Evolutionary conservation across 1,284 basidiomycete species (phyloP).

Genomic region (Leccinum insolens): DNA sequence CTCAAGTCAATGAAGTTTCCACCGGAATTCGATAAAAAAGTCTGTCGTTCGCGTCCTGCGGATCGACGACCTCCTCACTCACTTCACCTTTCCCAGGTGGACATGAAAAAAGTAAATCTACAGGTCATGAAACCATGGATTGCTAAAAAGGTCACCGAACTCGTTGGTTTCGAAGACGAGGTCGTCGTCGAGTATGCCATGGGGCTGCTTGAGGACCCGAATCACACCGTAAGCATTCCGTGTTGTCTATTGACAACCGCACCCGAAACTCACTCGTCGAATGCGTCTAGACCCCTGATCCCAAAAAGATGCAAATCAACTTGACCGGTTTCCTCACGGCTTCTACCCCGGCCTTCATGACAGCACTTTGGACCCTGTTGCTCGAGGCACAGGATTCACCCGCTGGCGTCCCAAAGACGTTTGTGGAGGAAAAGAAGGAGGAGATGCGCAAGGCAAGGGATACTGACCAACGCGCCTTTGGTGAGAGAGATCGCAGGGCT

Average conservation of each 20-base stretch:
- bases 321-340: conserved; percentile 89
- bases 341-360: conserved; percentile 86
- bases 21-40: conserved; percentile 87
- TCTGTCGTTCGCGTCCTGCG: conserved; percentile 30
- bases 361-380: conserved; percentile 85
- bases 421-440: conserved; percentile 95
- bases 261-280: neutral
- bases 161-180: conserved; percentile 95
- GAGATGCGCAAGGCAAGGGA: conserved; percentile 84
- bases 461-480: conserved; percentile 68
- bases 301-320: conserved; percentile 94
- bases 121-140: conserved; percentile 93
- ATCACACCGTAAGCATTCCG: conserved; percentile 66
- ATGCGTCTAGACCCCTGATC: conserved; percentile 75
- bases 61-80: neutral
- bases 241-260: neutral
- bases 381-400: conserved; percentile 89
- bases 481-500: conserved; percentile 69
- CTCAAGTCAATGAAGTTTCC: conserved; percentile 92
- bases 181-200: conserved; percentile 96
- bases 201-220: conserved; percentile 87
- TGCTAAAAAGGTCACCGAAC: conserved; percentile 85
- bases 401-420: conserved; percentile 90
- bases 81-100: conserved; percentile 53
- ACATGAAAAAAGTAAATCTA: conserved; percentile 94